Conservation (phyloP, 495 filamentous ascomycete genomes). For the Trichodelitschia bisporula region DNA sequence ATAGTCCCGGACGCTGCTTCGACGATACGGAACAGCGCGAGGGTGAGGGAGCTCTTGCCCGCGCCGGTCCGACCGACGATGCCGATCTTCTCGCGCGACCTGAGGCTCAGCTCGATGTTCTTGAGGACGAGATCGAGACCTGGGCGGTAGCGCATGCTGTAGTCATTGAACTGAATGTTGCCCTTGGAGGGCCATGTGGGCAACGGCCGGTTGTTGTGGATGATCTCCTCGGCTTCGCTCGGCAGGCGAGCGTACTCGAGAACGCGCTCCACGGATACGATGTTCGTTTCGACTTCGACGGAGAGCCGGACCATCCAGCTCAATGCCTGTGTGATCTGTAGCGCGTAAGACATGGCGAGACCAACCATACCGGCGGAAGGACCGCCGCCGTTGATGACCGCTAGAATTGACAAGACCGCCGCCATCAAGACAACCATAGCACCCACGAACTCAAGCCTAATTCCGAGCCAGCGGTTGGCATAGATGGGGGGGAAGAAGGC, state of each 20-base stretch:
- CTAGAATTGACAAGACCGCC: conserved; percentile 58
- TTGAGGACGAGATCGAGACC: conserved; percentile 81
- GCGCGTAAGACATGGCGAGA: conserved; percentile 84
- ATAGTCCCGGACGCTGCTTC: conserved; percentile 61
- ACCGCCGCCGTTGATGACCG: conserved; percentile 42
- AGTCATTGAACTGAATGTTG: conserved; percentile 73
- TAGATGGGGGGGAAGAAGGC: conserved; percentile 93
- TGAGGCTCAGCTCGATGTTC: conserved; percentile 73
- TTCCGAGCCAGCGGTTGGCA: conserved; percentile 87
- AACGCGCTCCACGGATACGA: conserved; percentile 92
- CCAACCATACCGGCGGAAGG: conserved; percentile 63
- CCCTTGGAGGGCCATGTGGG: conserved; percentile 82
- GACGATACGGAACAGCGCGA: conserved; percentile 88
- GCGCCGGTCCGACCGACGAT: conserved; percentile 93
- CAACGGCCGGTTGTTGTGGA: conserved; percentile 61
- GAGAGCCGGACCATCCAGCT: conserved; percentile 99
- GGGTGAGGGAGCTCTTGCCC: conserved; percentile 82
- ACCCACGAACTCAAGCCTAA: conserved; percentile 86
- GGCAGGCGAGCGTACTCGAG: conserved; percentile 86
- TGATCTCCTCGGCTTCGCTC: conserved; percentile 83
- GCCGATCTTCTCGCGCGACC: conserved; percentile 90
- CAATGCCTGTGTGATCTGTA: conserved; percentile 91
- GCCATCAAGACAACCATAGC: conserved; percentile 77
- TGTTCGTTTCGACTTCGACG: conserved; percentile 97
- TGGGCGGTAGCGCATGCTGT: conserved; percentile 74